Evolutionary conservation across 1,284 basidiomycete species (phyloP).

Genomic region (Fomitopsis betulina): DNA sequence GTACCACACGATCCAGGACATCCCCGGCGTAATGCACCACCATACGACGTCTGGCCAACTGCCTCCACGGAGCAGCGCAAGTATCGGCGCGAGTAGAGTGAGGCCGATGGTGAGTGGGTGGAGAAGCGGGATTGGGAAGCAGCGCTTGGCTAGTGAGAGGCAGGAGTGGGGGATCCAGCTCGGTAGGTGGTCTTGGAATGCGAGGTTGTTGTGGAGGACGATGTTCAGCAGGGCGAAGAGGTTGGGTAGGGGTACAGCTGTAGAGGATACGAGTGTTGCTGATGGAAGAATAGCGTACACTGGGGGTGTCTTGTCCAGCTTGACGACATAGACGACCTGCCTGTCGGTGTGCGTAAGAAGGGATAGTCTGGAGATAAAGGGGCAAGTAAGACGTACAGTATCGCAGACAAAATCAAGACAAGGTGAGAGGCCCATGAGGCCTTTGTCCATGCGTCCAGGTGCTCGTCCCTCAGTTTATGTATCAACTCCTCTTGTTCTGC

Average conservation of each 20-base stretch:
- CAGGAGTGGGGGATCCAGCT: constrained; percentile 7
- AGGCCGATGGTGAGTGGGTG: constrained; percentile 13
- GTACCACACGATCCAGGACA: constrained; percentile 17
- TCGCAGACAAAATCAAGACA: constrained; percentile 18
- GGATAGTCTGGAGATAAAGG: not conserved
- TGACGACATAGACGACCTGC: constrained; percentile 21
- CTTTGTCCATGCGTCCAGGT: constrained; percentile 14
- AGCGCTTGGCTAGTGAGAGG: constrained; percentile 4
- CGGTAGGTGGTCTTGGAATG: constrained; percentile 13
- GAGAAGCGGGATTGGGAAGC: constrained; percentile 11
- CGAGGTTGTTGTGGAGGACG: constrained; percentile 13
- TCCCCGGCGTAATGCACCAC: constrained; percentile 18
- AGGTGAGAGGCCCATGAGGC: constrained; percentile 14
- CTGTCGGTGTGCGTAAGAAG: constrained; percentile 5
- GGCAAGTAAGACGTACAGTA: constrained; percentile 17
- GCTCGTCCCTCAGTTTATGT: constrained; percentile 18
- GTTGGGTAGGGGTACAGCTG: constrained; percentile 14
- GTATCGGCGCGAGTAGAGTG: constrained; percentile 13
- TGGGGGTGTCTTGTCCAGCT: constrained; percentile 17
- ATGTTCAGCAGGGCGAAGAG: constrained; percentile 20
- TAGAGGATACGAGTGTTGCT: not conserved
- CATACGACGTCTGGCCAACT: constrained; percentile 20
- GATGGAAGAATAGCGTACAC: constrained; percentile 16
- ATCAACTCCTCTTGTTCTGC: constrained; percentile 29
- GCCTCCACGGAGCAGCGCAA: constrained; percentile 15